Evolutionary conservation across 306 rosid genomes (phyloP).

Genomic region (Cicer judaicum): DNA sequence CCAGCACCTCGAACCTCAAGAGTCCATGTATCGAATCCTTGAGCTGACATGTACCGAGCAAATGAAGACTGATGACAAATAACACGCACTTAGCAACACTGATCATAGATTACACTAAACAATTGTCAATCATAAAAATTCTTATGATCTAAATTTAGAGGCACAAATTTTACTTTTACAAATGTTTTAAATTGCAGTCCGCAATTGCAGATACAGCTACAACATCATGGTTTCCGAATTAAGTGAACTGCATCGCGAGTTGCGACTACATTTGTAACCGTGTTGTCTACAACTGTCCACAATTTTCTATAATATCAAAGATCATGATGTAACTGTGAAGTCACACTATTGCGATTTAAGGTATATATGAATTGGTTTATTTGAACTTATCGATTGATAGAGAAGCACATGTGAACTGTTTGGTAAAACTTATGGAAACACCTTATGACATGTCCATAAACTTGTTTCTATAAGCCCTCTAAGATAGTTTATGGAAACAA

Average conservation of each 20-base stretch:
- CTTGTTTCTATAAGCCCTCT: too few species aligned
- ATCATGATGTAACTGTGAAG: background rate
- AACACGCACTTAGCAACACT: conserved; percentile 31
- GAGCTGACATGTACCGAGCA: conserved; percentile 79
- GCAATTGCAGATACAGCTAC: background rate
- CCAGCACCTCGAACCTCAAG: conserved; percentile 93
- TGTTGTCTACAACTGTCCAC: background rate
- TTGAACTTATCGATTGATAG: too few species aligned
- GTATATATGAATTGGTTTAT: too few species aligned
- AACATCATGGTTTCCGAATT: background rate
- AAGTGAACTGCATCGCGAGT: background rate
- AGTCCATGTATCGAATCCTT: conserved; percentile 94
- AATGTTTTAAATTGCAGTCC: background rate
- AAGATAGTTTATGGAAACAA: too few species aligned
- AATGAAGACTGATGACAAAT: conserved; percentile 71
- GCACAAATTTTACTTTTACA: background rate
- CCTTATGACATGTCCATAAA: too few species aligned
- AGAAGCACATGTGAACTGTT: too few species aligned
- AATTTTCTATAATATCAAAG: background rate
- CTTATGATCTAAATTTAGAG: background rate
- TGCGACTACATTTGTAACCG: background rate
- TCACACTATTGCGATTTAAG: too few species aligned
- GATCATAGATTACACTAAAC: background rate
- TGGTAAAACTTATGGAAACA: too few species aligned
- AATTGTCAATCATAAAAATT: conserved; percentile 1